These are phyloP conservation scores for Anisodus acutangulus DNA, from an alignment of 257 asterid genomes.

Conservation along the genomic window DNA sequence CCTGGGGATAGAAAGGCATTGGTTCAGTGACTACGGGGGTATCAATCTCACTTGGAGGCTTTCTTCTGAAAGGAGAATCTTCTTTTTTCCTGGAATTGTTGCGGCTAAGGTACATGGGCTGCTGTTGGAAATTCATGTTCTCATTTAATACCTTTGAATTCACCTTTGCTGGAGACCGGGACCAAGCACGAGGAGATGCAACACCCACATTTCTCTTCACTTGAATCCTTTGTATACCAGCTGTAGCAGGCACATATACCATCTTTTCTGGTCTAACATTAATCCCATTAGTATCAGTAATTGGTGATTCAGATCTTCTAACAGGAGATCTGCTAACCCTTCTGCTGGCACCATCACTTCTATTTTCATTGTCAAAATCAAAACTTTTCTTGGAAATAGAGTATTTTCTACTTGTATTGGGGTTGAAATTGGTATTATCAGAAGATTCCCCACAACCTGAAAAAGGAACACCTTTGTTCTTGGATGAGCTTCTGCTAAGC, in stretches of 20 bases:
- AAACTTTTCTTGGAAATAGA: constrained; percentile 85
- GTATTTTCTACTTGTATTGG: constrained; percentile 53
- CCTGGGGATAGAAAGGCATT: not conserved
- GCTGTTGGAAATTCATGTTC: constrained; percentile 44
- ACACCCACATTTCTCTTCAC: constrained; percentile 83
- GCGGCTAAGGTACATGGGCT: constrained; percentile 68
- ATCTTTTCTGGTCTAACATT: constrained; percentile 67
- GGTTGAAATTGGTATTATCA: constrained; percentile 38
- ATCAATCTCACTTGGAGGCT: constrained; percentile 76
- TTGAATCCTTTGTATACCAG: constrained; percentile 72
- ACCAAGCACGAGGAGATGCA: constrained; percentile 78
- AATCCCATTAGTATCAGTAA: constrained; percentile 26
- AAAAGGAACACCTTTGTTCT: constrained; percentile 47
- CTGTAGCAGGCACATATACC: constrained; percentile 83
- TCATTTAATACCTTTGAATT: constrained; percentile 46
- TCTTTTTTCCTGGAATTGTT: constrained; percentile 94
- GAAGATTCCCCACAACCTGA: constrained; percentile 40
- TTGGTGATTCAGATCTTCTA: constrained; percentile 92
- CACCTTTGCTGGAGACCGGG: constrained; percentile 65
- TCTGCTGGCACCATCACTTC: constrained; percentile 49
- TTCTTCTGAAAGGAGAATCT: constrained; percentile 75
- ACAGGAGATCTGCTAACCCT: constrained; percentile 94
- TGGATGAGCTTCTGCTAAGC: constrained; percentile 87
- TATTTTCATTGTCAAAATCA: constrained; percentile 75
- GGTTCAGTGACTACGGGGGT: constrained; percentile 45